Evolutionary conservation across 2,329 filamentous ascomycete genomes (phyloP), one percentile per base, ranked within the genome.

Genomic region (Neospermospora avenae): DNA sequence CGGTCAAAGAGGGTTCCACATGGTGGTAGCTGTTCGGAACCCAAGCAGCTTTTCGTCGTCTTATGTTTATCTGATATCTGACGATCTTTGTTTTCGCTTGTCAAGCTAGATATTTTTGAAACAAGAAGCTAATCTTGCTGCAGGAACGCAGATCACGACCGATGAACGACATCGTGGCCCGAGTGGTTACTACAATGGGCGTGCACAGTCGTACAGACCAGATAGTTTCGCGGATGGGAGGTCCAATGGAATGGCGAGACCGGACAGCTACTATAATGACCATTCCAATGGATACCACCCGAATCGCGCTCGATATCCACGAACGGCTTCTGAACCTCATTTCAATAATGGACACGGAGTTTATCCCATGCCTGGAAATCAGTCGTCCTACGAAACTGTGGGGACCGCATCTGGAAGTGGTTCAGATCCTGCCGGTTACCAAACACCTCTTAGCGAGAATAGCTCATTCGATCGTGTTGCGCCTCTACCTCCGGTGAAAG

Each of bases 371-470:
- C 63, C 66, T 31, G 68, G 66, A 41, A 69, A 69, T 44, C 70
- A 72, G 41, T 67, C 68, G 42, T 95, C 91, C 1, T 90, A 93
- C 74, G 92, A 96, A 73, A 96, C 91, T 1, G 88, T 96, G 46
- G 89, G 89, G 39, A 91, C 90, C 13, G 88, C 87, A 61, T 85
- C 86, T 11, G 87, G 86, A 22, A 90, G 86, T 70, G 89, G 66
- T 67, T 85, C 87, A 64, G 92, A 96, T 60, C 86, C 86, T 13
- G 87, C 84, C 71, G 87, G 86, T 58, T 93, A 95, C 74, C 87
- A 88, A 65, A 96, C 91, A 61, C 93, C 90, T 44, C 77, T 90
- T 77, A 96, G 92, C 71, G 90, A 96, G 72, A 96, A 96, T 76
- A 96, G 91, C 77, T 96, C 91, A 1, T 84, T 96, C 67, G 91